A percentile compares a stretch with the other conserved stretches of the same genome.
These are phyloP conservation scores for Blastomyces percursus DNA, from an alignment of 2,329 filamentous ascomycete genomes.

Conservation along the genomic window DNA sequence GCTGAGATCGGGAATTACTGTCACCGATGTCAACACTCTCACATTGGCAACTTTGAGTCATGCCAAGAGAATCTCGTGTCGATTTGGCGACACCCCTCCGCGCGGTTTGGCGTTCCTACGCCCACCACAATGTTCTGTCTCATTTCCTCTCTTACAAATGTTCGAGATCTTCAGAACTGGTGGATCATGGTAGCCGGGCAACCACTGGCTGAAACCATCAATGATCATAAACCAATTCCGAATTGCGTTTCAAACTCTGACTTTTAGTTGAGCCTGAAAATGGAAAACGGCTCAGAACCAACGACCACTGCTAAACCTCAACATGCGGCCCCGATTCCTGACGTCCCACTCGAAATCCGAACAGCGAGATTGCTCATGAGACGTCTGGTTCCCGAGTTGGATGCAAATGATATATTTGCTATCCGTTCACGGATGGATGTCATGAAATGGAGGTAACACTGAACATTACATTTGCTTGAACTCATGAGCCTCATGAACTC, in stretches of 20 bases:
- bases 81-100: slow-evolving; percentile 1
- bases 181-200: not conserved
- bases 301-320: not conserved
- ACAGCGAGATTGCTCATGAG: slow-evolving; percentile 16
- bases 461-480: not conserved
- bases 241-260: not conserved
- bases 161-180: not conserved
- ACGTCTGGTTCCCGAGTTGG: slow-evolving; percentile 12
- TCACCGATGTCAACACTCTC: not conserved
- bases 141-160: not conserved
- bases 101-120: not conserved
- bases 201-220: not conserved
- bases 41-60: not conserved
- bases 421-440: slow-evolving; percentile 19
- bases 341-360: slow-evolving; percentile 1
- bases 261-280: not conserved
- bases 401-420: slow-evolving; percentile 18
- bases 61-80: slow-evolving; percentile 5
- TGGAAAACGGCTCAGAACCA: not conserved
- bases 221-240: not conserved
- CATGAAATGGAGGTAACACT: slow-evolving; percentile 21
- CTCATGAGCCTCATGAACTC: slow-evolving; percentile 7
- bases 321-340: not conserved
- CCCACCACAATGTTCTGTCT: not conserved
- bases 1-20: not conserved